phyloP scores from a whole-genome alignment of 1,139 yeast genomes.

The Yamadazyma sp. region DNA sequence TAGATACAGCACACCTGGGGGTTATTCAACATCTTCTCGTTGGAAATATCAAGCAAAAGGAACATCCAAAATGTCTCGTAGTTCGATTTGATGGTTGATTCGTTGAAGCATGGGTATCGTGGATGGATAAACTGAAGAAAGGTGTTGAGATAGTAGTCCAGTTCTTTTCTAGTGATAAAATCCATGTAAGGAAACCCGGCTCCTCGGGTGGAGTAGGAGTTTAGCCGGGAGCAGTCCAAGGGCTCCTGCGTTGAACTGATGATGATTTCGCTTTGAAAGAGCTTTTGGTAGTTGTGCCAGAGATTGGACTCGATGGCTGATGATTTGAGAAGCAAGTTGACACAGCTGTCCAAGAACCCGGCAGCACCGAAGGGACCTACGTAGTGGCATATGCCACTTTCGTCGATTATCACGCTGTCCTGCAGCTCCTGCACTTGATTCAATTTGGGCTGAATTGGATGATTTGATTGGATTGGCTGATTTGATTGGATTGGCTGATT shows the following conservation, averaged over 20 bases:
- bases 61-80: slow-evolving; percentile 17
- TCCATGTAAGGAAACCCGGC: slow-evolving; percentile 7
- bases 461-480: too few species aligned
- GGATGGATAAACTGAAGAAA: slow-evolving; percentile 43
- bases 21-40: slow-evolving; percentile 5
- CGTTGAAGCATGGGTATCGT: slow-evolving; percentile 36
- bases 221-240: not conserved
- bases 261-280: slow-evolving; percentile 12
- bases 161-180: slow-evolving; percentile 27
- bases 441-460: too few species aligned
- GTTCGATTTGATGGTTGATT: slow-evolving; percentile 21
- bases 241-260: slow-evolving; percentile 10
- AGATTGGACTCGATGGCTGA: slow-evolving; percentile 6
- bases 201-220: not conserved
- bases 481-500: too few species aligned
- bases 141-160: slow-evolving; percentile 23
- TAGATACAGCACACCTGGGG: slow-evolving; percentile 38
- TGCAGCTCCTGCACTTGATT: not conserved
- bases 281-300: slow-evolving; percentile 6
- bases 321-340: slow-evolving; percentile 9
- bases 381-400: slow-evolving; percentile 15
- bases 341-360: slow-evolving; percentile 10
- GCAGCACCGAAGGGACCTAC: slow-evolving; percentile 19
- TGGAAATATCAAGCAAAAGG: slow-evolving; percentile 13
- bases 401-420: slow-evolving; percentile 11